Evolutionary conservation across 2,329 filamentous ascomycete species (phyloP), one percentile per base, ranked within the genome.

Genomic region (Colletotrichum nymphaeae): DNA sequence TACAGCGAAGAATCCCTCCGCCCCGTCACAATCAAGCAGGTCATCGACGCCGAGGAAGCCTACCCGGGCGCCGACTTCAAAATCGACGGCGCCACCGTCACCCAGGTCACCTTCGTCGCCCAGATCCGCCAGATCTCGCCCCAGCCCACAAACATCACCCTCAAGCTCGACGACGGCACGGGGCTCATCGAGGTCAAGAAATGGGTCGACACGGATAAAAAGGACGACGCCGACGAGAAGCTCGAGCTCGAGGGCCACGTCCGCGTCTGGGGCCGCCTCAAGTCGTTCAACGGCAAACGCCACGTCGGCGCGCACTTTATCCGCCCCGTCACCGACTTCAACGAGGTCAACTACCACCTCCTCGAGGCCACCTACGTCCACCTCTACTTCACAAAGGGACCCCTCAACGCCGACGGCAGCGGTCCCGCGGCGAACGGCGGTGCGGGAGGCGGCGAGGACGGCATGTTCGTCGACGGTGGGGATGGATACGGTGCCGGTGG

Each of bases 131-230:
- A 92, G 84, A 92, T 98, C 83, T 93, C 91, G 80, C 89, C 90
- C n/a, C 95, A 97, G 85, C 90, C 93, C 53, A 98, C 96, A 77
- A 97, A 98, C 85, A 92, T 95, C 77, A 98, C 94, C 58, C 97
- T 97, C 88, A 94, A 93, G 79, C 87, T 99, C 78, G 97, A 99
- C 84, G 97, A 99, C 83, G 97, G 97, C 81, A 99, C 97, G 1
- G 95, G 95, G 73, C 88, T 92, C 74, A 93, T 98, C 78, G 97
- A 99, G 83, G 95, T 95, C 77, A 97, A 97, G 86, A 92, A 93
- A 82, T 97, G 94, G 93, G 88, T 94, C 70, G 93, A 96, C 83
- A 84, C 88, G 76, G 90, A 91, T 79, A 88, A 88, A 80, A 83
- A 83, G 70, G 86, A 88, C 46, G 81, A 83, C 52, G 79, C 82